Percentiles rank a stretch among this genome's conserved stretches.
Conservation (phyloP, 768 basidiomycete species). For the Psilocybe sp. region DNA sequence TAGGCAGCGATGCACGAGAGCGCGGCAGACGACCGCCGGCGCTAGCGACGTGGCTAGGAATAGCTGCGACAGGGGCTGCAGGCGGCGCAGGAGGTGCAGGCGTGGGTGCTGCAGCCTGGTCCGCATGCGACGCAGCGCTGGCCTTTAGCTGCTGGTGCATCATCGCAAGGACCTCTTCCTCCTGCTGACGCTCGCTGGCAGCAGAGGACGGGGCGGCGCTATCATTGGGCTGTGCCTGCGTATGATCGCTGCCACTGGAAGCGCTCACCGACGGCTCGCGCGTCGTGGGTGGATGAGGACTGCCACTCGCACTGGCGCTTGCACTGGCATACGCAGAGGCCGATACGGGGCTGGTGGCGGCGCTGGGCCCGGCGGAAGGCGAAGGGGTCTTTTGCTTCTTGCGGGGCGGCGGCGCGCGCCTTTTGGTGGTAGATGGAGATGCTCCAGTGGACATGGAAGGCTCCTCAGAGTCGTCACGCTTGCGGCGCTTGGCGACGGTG, state of each 20-base stretch:
- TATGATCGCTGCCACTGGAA: neutral
- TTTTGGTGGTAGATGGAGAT: constrained; percentile 5
- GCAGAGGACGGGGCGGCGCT: no score
- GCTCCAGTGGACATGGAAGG: neutral
- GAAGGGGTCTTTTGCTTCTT: constrained; percentile 20
- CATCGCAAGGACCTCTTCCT: neutral
- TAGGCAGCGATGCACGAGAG: constrained; percentile 55
- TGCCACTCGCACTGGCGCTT: constrained; percentile 4
- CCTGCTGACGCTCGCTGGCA: no score
- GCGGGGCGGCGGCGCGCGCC: constrained; percentile 14
- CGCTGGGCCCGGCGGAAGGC: constrained; percentile 5
- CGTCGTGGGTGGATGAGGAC: constrained; percentile 2
- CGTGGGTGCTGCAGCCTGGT: constrained; percentile 14
- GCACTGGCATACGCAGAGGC: constrained; percentile 4
- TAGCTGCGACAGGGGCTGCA: constrained; percentile 16
- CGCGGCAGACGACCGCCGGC: constrained; percentile 36
- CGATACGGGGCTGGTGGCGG: constrained; percentile 5
- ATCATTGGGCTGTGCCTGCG: no score
- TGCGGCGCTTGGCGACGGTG: constrained; percentile 19
- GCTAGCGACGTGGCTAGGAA: no score
- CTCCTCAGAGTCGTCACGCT: constrained; percentile 18
- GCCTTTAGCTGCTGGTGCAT: neutral
- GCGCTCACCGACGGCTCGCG: constrained; percentile 2
- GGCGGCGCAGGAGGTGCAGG: constrained; percentile 16
- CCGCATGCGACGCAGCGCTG: neutral